Base-by-base conservation (phyloP, 2,329 filamentous ascomycete genomes). In the Penicillium corylophilum region DNA sequence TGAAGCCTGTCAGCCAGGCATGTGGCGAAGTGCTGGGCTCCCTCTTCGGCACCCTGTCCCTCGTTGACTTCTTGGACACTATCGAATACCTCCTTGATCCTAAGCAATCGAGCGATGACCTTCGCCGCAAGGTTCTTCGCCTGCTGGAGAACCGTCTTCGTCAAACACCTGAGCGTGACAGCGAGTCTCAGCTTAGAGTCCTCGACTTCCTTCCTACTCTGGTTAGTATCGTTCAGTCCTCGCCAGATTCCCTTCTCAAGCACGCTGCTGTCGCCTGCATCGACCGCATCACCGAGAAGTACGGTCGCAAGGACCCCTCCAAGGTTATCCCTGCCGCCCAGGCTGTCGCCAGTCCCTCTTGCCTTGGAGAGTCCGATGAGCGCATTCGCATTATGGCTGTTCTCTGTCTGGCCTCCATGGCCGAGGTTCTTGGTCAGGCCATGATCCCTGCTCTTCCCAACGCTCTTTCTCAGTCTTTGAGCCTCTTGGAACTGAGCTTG, bases 261-360 rank as follows among this genome's bases (percentile, higher is more conserved):
- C 87, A 91, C 63, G 90, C 89, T 10, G 89, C 92, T 1, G 86
- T 99, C 55, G 85, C 86, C 31, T 97, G 93, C 63, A 87, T 97
- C 40, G 92, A 96, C 73, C 89, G 90, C 71, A 95, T 99, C 56
- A 84, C 89, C 2, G 92, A 96, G 73, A 93, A 93, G 70, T 97
- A 96, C 69, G 95, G 94, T 60, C 95, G 94, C 77, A 95, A 92
- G 70, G 89, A 96, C 64, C 79, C 88, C 1, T 84, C 88, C 60
- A 86, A 85, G 40, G 88, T 96, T 40, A 80, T 88, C 23, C 82
- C 82, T 4, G 88, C 91, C 5, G 90, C 91, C 4, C 79, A 85
- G 53, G 87, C 87, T 1, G 87, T 99, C 62, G 85, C 89, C 33
- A 85, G 91, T 38, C 77, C 84, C 48, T 79, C 88, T 57, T 93